These are phyloP conservation scores for Schwanniomyces sp. DNA, from an alignment of 805 yeast species.

Conservation along the genomic window DNA sequence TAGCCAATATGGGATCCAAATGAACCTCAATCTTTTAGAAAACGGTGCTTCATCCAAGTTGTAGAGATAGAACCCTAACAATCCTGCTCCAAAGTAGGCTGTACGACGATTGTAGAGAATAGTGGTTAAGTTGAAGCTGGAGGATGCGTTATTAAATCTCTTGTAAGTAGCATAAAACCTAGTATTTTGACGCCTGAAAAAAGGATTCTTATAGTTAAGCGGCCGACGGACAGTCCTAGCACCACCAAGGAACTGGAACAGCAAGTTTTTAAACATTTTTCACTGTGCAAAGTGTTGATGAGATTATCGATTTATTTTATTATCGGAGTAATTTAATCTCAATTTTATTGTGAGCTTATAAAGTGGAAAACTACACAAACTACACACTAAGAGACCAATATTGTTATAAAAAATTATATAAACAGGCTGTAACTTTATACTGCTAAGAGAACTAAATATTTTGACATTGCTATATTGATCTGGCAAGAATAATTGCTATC, in stretches of 20 bases:
- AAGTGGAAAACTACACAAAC: neutral
- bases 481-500: neutral
- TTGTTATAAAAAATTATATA: neutral
- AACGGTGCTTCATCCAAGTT: constrained; percentile 79
- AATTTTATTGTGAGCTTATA: too few species aligned
- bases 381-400: neutral
- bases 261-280: neutral
- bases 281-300: too few species aligned
- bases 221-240: neutral
- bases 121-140: constrained; percentile 5
- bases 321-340: too few species aligned
- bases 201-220: neutral
- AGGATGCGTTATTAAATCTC: constrained; percentile 26
- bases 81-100: constrained; percentile 33
- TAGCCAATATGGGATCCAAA: constrained; percentile 66
- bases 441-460: neutral
- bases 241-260: neutral
- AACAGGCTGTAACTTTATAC: neutral
- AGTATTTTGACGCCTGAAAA: neutral
- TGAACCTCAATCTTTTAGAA: constrained; percentile 67
- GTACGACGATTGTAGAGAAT: constrained; percentile 23
- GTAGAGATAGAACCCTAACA: constrained; percentile 23
- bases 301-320: too few species aligned
- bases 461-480: neutral
- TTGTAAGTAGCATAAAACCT: constrained; percentile 37